Evolutionary conservation across 148 eudicot genomes (phyloP).

Genomic region (Rhododendron ovatum): DNA sequence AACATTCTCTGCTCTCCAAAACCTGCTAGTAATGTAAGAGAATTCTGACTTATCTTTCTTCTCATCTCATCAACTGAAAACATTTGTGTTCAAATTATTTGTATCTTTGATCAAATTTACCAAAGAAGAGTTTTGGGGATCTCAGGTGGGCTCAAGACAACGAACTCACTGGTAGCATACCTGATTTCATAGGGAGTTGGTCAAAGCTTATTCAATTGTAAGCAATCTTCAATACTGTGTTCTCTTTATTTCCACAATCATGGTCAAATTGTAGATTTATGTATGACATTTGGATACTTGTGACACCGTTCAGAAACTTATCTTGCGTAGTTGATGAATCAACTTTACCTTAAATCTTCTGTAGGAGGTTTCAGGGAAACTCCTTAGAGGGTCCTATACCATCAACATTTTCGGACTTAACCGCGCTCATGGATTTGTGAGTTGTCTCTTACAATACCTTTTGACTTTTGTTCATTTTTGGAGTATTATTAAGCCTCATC

Average conservation of each 20-base stretch:
- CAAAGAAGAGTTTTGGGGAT: constrained; percentile 5
- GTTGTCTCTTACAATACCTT: constrained; percentile 14
- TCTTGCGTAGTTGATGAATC: background rate
- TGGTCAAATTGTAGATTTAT: background rate
- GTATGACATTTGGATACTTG: background rate
- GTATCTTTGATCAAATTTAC: background rate
- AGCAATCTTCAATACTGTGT: background rate
- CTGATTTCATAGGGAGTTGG: constrained; percentile 64
- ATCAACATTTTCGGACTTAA: constrained; percentile 38
- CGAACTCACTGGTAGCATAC: constrained; percentile 59
- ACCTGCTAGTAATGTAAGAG: constrained; percentile 54
- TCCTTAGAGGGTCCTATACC: constrained; percentile 63
- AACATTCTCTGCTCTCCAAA: constrained; percentile 49
- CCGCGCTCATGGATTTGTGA: constrained; percentile 46
- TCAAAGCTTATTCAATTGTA: constrained; percentile 47
- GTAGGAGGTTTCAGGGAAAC: constrained; percentile 63
- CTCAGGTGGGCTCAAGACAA: constrained; percentile 80
- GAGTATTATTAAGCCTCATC: background rate
- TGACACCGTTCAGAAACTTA: background rate
- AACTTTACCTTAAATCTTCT: background rate
- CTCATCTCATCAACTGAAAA: background rate
- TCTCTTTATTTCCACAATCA: background rate
- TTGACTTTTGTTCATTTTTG: background rate
- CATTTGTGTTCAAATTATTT: background rate
- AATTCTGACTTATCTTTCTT: constrained; percentile 9